phyloP scores from a whole-genome alignment of 2,329 filamentous ascomycete genomes.

The Parastagonospora nodorum region DNA sequence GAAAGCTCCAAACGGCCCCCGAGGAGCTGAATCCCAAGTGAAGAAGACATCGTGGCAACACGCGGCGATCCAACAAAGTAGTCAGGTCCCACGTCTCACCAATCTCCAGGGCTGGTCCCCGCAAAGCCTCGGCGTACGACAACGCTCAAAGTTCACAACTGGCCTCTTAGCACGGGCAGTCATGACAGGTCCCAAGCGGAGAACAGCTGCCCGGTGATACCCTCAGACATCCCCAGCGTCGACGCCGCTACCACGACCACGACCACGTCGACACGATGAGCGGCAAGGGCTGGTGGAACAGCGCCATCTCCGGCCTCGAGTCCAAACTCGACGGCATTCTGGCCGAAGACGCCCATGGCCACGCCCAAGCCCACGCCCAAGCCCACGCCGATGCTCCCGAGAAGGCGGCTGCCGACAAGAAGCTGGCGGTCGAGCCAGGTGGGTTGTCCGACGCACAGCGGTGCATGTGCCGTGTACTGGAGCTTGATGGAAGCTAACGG shows the following conservation, averaged over 20 bases:
- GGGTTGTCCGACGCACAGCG: constrained; percentile 12
- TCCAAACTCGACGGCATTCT: constrained; percentile 91
- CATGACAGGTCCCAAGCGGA: constrained; percentile 39
- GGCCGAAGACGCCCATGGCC: constrained; percentile 71
- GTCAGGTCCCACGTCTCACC: background rate
- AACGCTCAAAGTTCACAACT: constrained; percentile 20
- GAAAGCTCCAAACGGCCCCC: no score
- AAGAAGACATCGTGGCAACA: no score
- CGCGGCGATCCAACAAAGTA: no score
- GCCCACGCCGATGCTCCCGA: constrained; percentile 39
- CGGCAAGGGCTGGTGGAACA: constrained; percentile 54
- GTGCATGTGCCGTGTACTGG: no score
- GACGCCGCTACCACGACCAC: constrained; percentile 1
- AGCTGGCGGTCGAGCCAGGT: constrained; percentile 42
- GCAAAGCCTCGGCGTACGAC: constrained; percentile 33
- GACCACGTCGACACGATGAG: constrained; percentile 28
- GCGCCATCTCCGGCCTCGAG: constrained; percentile 92
- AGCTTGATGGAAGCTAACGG: constrained; percentile 23
- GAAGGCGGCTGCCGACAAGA: constrained; percentile 32
- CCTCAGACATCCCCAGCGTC: background rate
- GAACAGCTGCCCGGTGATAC: constrained; percentile 37
- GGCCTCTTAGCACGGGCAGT: constrained; percentile 34
- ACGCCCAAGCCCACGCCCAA: constrained; percentile 54
- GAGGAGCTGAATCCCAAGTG: no score
- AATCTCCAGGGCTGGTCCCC: constrained; percentile 15